These are phyloP conservation scores for Aureobasidium sp. DNA, from an alignment of 2,329 filamentous ascomycete genomes.

Conservation along the genomic window DNA sequence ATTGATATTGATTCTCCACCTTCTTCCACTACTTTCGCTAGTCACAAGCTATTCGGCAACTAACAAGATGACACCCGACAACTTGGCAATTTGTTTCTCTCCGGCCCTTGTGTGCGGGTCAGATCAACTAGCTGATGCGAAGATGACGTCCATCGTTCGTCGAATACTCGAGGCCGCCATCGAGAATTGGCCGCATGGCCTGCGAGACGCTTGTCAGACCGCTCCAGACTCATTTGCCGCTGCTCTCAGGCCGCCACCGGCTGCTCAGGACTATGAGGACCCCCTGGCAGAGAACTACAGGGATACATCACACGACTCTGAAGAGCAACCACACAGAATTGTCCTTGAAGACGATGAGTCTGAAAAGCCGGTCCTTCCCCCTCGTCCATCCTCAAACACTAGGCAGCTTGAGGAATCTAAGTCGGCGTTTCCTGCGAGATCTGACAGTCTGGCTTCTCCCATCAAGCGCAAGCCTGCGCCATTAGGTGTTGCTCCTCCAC, in stretches of 20 bases:
- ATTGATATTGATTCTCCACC: conserved; percentile 43
- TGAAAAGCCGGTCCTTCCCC: conserved; percentile 21
- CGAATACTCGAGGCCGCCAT: conserved; percentile 44
- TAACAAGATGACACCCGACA: conserved; percentile 51
- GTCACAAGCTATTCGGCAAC: conserved; percentile 40
- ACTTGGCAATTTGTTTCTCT: conserved; percentile 49
- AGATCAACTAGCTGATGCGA: conserved; percentile 49
- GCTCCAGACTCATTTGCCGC: conserved; percentile 31
- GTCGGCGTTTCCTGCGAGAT: conserved; percentile 5
- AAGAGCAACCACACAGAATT: conserved; percentile 33
- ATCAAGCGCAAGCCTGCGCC: conserved; percentile 37
- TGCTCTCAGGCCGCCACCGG: conserved; percentile 35
- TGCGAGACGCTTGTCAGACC: conserved; percentile 38
- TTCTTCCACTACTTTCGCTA: conserved; percentile 45
- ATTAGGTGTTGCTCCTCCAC: conserved; percentile 34
- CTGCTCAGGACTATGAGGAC: conserved; percentile 42
- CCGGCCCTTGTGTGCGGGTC: conserved; percentile 46
- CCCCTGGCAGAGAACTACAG: conserved; percentile 31
- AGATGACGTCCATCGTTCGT: conserved; percentile 46
- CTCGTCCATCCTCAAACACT: conserved; percentile 6
- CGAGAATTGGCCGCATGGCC: conserved; percentile 37
- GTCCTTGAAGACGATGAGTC: conserved; percentile 32
- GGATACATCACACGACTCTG: not conserved
- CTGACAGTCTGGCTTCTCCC: conserved; percentile 17
- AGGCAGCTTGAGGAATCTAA: not conserved